These are phyloP conservation scores for Sphenostylis stenocarpa DNA, from an alignment of 306 rosid species.

Conservation along the genomic window DNA sequence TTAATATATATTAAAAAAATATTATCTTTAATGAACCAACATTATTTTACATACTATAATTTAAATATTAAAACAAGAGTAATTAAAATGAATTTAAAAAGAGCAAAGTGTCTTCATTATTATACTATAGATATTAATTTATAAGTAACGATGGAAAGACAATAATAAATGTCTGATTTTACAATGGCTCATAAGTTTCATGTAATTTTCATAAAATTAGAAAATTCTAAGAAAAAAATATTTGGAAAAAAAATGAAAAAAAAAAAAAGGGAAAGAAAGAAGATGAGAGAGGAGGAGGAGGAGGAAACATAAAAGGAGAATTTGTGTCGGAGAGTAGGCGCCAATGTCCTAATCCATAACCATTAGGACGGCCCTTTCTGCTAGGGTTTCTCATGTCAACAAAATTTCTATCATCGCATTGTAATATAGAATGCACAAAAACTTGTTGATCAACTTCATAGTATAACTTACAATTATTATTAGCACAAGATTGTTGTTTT, in stretches of 20 bases:
- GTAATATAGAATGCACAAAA: neutral
- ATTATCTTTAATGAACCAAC: too few species aligned
- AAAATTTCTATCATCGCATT: conserved; percentile 8
- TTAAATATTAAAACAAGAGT: too few species aligned
- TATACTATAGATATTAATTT: neutral
- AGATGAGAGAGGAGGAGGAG: neutral
- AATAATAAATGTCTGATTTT: neutral
- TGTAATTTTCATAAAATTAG: conserved; percentile 28
- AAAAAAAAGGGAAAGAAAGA: too few species aligned
- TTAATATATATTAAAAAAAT: too few species aligned
- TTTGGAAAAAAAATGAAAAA: neutral
- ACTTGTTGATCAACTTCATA: neutral
- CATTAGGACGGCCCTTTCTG: conserved; percentile 39
- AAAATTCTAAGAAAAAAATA: neutral
- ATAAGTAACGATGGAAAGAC: conserved; percentile 1
- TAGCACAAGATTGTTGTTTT: conserved; percentile 9
- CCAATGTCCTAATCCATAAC: conserved; percentile 37
- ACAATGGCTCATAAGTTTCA: conserved; percentile 29
- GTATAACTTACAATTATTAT: neutral
- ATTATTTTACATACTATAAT: too few species aligned
- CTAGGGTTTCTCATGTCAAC: conserved; percentile 32
- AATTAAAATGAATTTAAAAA: too few species aligned
- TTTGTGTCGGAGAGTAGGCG: conserved; percentile 14
- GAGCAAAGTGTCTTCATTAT: neutral
- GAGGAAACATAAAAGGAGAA: conserved; percentile 17